phyloP scores from a whole-genome alignment of 2,329 filamentous ascomycete genomes.

The Aspergillus carbonarius region DNA sequence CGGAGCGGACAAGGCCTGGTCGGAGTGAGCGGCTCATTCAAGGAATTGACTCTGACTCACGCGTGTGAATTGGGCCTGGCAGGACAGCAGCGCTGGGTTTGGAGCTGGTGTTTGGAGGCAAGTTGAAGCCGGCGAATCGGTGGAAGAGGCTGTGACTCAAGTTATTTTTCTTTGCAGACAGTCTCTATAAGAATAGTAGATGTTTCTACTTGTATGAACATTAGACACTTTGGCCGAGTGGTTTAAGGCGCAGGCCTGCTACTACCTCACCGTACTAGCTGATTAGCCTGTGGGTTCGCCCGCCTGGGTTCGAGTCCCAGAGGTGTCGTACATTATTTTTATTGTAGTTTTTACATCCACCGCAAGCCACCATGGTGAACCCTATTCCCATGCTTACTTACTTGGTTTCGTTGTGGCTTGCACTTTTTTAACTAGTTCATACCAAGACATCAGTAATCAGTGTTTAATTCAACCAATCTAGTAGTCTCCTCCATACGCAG shows the following conservation, averaged over 20 bases:
- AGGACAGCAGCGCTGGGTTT: neutral
- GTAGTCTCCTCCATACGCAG: too few species aligned
- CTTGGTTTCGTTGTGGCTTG: neutral
- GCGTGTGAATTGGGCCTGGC: neutral
- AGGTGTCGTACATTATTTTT: constrained; percentile 1
- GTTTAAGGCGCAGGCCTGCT: neutral
- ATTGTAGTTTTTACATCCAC: neutral
- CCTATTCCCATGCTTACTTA: neutral
- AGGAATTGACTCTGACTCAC: neutral
- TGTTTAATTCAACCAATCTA: too few species aligned
- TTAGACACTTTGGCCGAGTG: neutral
- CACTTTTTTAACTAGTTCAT: neutral
- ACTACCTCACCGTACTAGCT: neutral
- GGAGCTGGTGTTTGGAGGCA: neutral
- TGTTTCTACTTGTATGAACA: too few species aligned
- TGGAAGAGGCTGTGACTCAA: neutral
- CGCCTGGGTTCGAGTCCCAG: neutral
- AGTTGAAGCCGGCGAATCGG: neutral
- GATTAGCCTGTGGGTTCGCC: constrained; percentile 1
- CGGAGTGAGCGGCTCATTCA: constrained; percentile 32
- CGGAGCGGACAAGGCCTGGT: constrained; percentile 26
- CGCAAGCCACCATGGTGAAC: neutral
- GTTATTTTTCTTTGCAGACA: too few species aligned
- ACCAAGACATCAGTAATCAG: too few species aligned
- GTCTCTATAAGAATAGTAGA: too few species aligned